Percentiles rank a stretch among this genome's conserved stretches.
phyloP scores from a whole-genome alignment of 2,329 filamentous ascomycete species.

The Gaeumannomyces sp. region DNA sequence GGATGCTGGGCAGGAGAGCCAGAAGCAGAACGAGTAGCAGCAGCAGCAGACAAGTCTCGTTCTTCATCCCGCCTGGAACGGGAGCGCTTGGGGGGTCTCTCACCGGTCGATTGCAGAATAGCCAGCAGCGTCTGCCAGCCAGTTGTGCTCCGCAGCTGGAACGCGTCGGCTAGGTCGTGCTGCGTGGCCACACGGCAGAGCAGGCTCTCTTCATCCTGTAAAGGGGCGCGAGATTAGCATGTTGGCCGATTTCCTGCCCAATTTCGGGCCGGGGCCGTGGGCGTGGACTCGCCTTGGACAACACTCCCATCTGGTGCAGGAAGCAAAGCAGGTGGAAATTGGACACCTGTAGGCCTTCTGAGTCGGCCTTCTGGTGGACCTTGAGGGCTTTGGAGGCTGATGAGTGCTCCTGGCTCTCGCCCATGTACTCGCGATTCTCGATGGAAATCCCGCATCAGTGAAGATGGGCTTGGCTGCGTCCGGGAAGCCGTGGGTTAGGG shows the following conservation, averaged over 20 bases:
- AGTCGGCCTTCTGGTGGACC: constrained; percentile 46
- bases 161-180: constrained; percentile 73
- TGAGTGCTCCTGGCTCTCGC: constrained; percentile 74
- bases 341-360: constrained; percentile 65
- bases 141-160: constrained; percentile 76
- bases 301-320: constrained; percentile 70
- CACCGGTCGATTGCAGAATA: constrained; percentile 95
- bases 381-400: constrained; percentile 64
- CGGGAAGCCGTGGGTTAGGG: constrained; percentile 93
- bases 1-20: constrained; percentile 19
- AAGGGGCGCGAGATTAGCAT: not conserved
- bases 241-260: not conserved
- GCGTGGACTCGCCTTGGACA: constrained; percentile 65
- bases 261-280: not conserved
- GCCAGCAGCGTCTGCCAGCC: constrained; percentile 93
- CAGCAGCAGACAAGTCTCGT: constrained; percentile 2
- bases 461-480: constrained; percentile 73
- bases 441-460: constrained; percentile 68
- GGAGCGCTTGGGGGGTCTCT: constrained; percentile 78
- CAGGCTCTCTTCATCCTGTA: constrained; percentile 79
- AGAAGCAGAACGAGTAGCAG: constrained; percentile 15
- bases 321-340: constrained; percentile 95
- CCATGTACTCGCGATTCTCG: constrained; percentile 83
- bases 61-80: constrained; percentile 24
- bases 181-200: constrained; percentile 78